phyloP scores from a whole-genome alignment of 208 protist genomes.

The Crithidia expoeki region DNA sequence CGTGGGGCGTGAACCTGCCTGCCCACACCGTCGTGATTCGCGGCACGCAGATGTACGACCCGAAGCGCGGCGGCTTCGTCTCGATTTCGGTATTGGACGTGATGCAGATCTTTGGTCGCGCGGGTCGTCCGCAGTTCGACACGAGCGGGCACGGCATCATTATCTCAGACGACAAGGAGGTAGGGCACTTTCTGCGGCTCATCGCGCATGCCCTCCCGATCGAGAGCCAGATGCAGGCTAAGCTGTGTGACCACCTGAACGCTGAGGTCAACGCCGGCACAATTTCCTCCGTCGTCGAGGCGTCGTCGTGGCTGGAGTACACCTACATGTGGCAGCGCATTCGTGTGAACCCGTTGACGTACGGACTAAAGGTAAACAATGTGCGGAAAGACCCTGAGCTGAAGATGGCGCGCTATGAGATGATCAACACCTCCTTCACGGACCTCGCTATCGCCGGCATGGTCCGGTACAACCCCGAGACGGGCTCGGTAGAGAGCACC shows the following conservation, averaged over 20 bases:
- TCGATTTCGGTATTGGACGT: slow-evolving; percentile 99
- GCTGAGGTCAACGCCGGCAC: slow-evolving; percentile 98
- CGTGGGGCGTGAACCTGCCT: slow-evolving; percentile 99
- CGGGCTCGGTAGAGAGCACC: slow-evolving; percentile 94
- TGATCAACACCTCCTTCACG: slow-evolving; percentile 95
- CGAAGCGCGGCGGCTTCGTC: slow-evolving; percentile 94
- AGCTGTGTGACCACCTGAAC: slow-evolving; percentile 98
- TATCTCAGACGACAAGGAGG: slow-evolving; percentile 97
- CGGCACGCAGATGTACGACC: slow-evolving; percentile 95
- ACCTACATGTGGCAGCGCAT: slow-evolving; percentile 99
- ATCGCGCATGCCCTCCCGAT: slow-evolving; percentile 96
- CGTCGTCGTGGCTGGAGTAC: slow-evolving; percentile 96
- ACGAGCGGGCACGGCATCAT: slow-evolving; percentile 98
- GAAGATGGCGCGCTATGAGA: slow-evolving; percentile 87
- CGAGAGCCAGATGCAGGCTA: slow-evolving; percentile 94
- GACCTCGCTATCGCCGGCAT: slow-evolving; percentile 94
- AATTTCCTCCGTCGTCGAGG: slow-evolving; percentile 96
- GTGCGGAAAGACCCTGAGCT: slow-evolving; percentile 93
- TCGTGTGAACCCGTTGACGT: slow-evolving; percentile 95
- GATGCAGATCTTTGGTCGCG: slow-evolving; percentile 99
- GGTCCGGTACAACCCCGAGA: slow-evolving; percentile 97
- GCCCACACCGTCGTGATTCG: slow-evolving; percentile 99
- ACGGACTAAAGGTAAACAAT: slow-evolving; percentile 95
- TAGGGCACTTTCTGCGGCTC: slow-evolving; percentile 95
- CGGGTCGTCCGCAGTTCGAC: slow-evolving; percentile 99